Base-by-base conservation (phyloP, 1,284 basidiomycete genomes). In the Pulchroboletus neoregius region DNA sequence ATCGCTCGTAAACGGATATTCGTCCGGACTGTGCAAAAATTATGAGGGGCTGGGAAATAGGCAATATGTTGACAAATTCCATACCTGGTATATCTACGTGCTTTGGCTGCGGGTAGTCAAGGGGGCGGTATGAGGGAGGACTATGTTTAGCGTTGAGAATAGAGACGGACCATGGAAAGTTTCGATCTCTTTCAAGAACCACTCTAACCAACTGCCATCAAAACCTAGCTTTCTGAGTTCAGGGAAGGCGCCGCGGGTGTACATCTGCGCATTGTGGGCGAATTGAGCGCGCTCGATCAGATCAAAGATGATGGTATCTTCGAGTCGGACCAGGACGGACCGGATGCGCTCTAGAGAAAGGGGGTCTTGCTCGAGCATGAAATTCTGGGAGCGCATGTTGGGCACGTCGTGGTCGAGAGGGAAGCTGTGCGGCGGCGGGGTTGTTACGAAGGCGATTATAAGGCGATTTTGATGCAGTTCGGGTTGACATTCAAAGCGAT, bases 231-330 rank as follows among this genome's bases (percentile, higher is more conserved):
- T 76, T 41, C 75, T 75, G 30, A 91, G 74, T 66, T 94, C 86
- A 39, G 83, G 71, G 68, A 98, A 92, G 2, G 79, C 86, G 11
- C 84, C 87, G 3, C 76, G 75, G 47, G 84, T 72, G 71, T 99
- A 99, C 56, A 96, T 95, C 49, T 76, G 79, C n/a, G 86, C 82
- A 63, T 99, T 98, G 66, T 91, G 86, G 0, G 92, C 92, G 61
- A 97, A 99, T 66, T 99, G 95, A 0, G 94, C 94, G 22, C 96
- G 83, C 68, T 99, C 96, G 60, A 99, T 99, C 57, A 94, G 78
- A 45, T 79, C 84, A 65, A 99, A 99, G 65, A 98, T 96, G 72
- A 99, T 99, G 16, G 95, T 99, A 58, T 99, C 96, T 65, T 99
- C 96, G 16, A 99, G 81, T 15, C 96, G 80, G 55, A 80, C 84